A percentile compares a stretch with the other conserved stretches of the same genome.
These are phyloP conservation scores for Monascus ruber DNA, from an alignment of 2,329 filamentous ascomycete species.

Conservation along the genomic window DNA sequence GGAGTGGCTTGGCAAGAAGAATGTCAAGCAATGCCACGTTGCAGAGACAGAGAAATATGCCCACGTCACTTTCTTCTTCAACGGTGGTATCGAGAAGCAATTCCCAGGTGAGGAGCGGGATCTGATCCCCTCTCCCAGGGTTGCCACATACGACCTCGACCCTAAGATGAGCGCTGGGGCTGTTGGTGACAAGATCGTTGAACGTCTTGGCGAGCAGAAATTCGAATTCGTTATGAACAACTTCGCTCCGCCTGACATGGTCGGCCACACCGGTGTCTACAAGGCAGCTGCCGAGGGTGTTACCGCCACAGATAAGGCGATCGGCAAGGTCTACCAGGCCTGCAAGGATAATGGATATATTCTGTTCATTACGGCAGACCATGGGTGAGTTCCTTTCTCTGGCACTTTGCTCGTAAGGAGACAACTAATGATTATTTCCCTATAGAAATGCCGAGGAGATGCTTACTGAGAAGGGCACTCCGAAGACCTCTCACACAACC, in stretches of 20 bases:
- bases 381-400: constrained; percentile 53
- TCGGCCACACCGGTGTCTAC: constrained; percentile 96
- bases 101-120: constrained; percentile 88
- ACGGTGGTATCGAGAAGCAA: constrained; percentile 93
- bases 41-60: constrained; percentile 99
- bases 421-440: constrained; percentile 11
- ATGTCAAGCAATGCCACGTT: constrained; percentile 84
- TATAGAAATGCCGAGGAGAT: constrained; percentile 88
- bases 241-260: constrained; percentile 98
- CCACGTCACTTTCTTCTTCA: constrained; percentile 99
- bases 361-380: constrained; percentile 90
- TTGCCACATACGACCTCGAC: constrained; percentile 87
- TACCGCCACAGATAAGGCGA: constrained; percentile 82
- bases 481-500: constrained; percentile 95
- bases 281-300: constrained; percentile 81
- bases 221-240: constrained; percentile 99
- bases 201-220: constrained; percentile 71
- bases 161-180: constrained; percentile 91
- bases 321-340: constrained; percentile 80
- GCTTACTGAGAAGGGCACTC: constrained; percentile 89
- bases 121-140: constrained; percentile 87
- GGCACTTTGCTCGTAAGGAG: constrained; percentile 1
- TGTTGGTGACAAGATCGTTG: constrained; percentile 79
- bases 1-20: constrained; percentile 87
- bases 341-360: constrained; percentile 91